Evolutionary conservation across 371 early-diverging fungal genomes (phyloP), one percentile per base, ranked within the genome.

Genomic region (Choanephora cucurbitarum): DNA sequence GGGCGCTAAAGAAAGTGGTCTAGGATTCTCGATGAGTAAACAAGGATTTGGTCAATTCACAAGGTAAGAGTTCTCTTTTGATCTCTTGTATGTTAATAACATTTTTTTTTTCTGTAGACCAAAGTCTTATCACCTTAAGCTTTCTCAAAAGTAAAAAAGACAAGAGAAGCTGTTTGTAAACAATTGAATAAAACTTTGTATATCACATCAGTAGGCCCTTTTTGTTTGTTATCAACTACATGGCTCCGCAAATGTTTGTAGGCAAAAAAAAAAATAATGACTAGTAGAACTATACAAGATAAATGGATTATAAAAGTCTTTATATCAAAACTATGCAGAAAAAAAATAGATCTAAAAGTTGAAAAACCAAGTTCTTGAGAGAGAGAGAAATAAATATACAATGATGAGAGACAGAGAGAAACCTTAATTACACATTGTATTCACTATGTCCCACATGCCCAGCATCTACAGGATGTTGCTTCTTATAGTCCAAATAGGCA

Each of bases 1-100:
- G 19, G 94, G 92, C 8, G 84, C 81, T 42, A 94, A 92, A 72
- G 82, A 89, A n/a, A 86, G 87, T 43, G 94, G 94, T 0, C 64
- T 86, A 0, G 92, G 94, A 8, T 85, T 86, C 53, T 83, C 90
- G 1, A 70, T 90, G 67, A 75, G 77, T 49, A 80, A 83, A 54
- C 82, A 83, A 62, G 91, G 90, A 18, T 92, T 86, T 52, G 78
- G 84, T 55, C 84, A 84, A 34, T 71, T 89, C 48, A 84, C 89
- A 5, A 69, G 83, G 77, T 73, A 70, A 66, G 22, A 17, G 28
- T 33, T 24, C 22, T n/a, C 3, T 28, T n/a, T 22, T 18, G 9
- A 33, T 47, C 42, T 34, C 49, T 41, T 32, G 21, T 1, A 11
- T 58, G 15, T 31, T 28, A 37, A n/a, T n/a, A n/a, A n/a, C n/a